A percentile compares a stretch with the other conserved stretches of the same genome.
Conservation (phyloP, 2,329 filamentous ascomycete genomes). For the Botrytis cinerea region DNA sequence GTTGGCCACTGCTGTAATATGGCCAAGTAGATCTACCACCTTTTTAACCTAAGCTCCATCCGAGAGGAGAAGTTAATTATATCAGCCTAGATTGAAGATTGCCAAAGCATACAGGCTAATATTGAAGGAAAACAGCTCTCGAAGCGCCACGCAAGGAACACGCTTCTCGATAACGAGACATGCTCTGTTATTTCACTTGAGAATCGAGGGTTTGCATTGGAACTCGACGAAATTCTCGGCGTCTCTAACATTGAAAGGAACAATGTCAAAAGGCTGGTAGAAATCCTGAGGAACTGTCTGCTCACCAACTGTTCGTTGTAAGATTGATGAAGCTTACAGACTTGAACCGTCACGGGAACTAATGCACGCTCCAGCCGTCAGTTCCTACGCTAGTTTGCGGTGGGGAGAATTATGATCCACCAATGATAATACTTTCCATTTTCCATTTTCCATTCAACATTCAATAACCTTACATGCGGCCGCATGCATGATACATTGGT, state of each 20-base stretch:
- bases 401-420: slow-evolving; percentile 15
- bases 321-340: not conserved
- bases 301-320: too few relatives aligned
- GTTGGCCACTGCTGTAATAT: not conserved
- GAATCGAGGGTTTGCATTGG: not conserved
- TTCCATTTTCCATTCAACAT: too few relatives aligned
- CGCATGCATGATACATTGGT: not conserved
- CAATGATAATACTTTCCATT: not conserved
- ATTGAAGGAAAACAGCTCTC: not conserved
- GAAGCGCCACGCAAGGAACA: not conserved
- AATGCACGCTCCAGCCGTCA: not conserved
- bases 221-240: not conserved
- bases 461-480: not conserved
- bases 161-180: not conserved
- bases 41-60: not conserved
- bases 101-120: not conserved
- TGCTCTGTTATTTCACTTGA: not conserved
- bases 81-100: slow-evolving; percentile 7
- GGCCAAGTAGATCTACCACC: not conserved
- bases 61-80: not conserved
- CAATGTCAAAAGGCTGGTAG: not conserved
- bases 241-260: not conserved
- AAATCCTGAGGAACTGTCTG: not conserved
- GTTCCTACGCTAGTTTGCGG: not conserved
- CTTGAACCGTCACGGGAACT: not conserved